A percentile compares a stretch with the other conserved stretches of the same genome.
phyloP scores from a whole-genome alignment of 495 filamentous ascomycete genomes.

The Astrocystis sublimbata region DNA sequence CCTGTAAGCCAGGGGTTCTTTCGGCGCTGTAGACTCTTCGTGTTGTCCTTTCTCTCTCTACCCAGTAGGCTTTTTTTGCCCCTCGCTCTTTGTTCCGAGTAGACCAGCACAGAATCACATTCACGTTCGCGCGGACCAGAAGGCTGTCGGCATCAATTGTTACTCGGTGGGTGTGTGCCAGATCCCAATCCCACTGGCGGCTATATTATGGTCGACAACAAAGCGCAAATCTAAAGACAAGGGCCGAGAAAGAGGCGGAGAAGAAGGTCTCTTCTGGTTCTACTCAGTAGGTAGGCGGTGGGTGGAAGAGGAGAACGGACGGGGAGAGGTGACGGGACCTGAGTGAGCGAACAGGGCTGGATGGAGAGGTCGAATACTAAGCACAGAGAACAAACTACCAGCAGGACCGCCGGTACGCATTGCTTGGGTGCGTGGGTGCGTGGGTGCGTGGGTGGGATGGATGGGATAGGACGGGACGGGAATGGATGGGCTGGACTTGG shows the following conservation, averaged over 20 bases:
- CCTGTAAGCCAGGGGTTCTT: slow-evolving; percentile 4
- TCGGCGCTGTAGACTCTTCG: neutral
- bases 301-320: slow-evolving; percentile 2
- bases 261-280: slow-evolving; percentile 4
- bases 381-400: no score
- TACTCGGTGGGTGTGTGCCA: neutral
- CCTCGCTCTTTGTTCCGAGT: slow-evolving; percentile 15
- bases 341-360: slow-evolving; percentile 4
- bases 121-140: slow-evolving; percentile 3
- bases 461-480: slow-evolving; percentile 14
- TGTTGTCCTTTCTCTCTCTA: slow-evolving; percentile 16
- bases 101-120: slow-evolving; percentile 11
- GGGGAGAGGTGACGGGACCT: slow-evolving; percentile 7
- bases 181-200: slow-evolving; percentile 3
- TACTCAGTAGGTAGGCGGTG: slow-evolving; percentile 6
- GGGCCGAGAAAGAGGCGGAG: neutral
- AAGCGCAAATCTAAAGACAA: neutral
- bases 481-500: slow-evolving; percentile 6
- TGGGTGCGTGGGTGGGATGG: slow-evolving; percentile 8
- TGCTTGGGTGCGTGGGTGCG: no score
- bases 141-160: slow-evolving; percentile 11
- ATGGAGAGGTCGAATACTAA: no score
- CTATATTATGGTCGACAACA: neutral
- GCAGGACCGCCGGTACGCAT: no score
- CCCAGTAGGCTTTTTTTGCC: slow-evolving; percentile 15